A percentile compares a stretch with the other conserved stretches of the same genome.
Conservation (phyloP, 2,329 filamentous ascomycete species). For the Elsinoe perseae region DNA sequence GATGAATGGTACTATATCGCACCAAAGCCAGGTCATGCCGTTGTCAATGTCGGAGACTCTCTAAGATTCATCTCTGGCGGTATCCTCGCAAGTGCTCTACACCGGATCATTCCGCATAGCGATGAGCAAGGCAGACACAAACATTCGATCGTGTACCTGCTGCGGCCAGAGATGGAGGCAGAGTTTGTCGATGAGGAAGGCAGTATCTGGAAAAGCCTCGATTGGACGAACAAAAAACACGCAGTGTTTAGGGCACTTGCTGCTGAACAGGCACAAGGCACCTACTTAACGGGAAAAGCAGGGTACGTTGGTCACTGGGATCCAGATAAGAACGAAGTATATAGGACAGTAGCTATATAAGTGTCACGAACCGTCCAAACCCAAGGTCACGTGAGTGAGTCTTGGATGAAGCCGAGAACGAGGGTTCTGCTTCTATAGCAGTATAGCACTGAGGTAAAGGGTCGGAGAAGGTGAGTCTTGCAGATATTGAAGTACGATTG, state of each 20-base stretch:
- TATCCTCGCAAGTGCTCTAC: conserved; percentile 20
- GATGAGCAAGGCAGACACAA: conserved; percentile 17
- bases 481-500: background rate
- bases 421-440: background rate
- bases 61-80: conserved; percentile 24
- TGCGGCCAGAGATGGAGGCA: conserved; percentile 21
- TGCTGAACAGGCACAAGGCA: background rate
- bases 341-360: background rate
- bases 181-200: conserved; percentile 19
- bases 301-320: background rate
- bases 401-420: background rate
- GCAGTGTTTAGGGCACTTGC: background rate
- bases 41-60: conserved; percentile 32
- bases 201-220: background rate
- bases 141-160: conserved; percentile 24
- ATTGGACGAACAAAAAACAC: background rate
- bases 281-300: background rate
- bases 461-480: background rate
- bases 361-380: background rate
- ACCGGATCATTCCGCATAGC: conserved; percentile 23
- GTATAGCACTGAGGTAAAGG: background rate
- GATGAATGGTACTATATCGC: conserved; percentile 41
- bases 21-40: conserved; percentile 26
- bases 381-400: background rate
- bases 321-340: background rate